A percentile compares a stretch with the other conserved stretches of the same genome.
These are phyloP conservation scores for Luzula sylvatica DNA, from an alignment of 176 grass and related monocot species.

Conservation along the genomic window DNA sequence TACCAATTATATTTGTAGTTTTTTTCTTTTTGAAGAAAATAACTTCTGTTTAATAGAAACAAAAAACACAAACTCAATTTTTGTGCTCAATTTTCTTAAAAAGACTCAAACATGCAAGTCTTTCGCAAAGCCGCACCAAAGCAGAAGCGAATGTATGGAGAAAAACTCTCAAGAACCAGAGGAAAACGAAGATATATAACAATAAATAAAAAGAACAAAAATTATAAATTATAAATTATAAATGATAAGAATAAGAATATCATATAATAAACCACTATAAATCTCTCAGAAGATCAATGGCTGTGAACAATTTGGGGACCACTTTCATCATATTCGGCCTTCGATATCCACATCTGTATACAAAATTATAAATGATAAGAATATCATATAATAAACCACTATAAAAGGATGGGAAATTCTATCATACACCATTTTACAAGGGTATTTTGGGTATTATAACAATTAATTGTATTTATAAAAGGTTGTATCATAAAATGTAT, in stretches of 20 bases:
- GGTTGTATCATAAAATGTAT: too few relatives aligned
- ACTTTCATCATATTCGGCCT: constrained; percentile 60
- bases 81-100: constrained; percentile 13
- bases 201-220: neutral
- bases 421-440: too few relatives aligned
- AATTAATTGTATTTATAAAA: too few relatives aligned
- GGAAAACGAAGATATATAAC: too few relatives aligned
- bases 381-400: neutral
- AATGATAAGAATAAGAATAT: neutral
- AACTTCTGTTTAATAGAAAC: neutral
- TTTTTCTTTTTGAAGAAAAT: neutral
- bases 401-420: too few relatives aligned
- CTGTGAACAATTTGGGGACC: constrained; percentile 65
- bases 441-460: too few relatives aligned
- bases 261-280: neutral
- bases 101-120: constrained; percentile 9
- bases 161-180: too few relatives aligned
- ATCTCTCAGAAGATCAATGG: constrained; percentile 38
- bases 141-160: constrained; percentile 15
- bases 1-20: neutral
- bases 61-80: constrained; percentile 11
- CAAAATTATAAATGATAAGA: neutral
- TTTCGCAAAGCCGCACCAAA: constrained; percentile 7
- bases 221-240: neutral
- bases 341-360: constrained; percentile 66